Conservation (phyloP, 2,329 filamentous ascomycete species). For the Fusarium euwallaceae region DNA sequence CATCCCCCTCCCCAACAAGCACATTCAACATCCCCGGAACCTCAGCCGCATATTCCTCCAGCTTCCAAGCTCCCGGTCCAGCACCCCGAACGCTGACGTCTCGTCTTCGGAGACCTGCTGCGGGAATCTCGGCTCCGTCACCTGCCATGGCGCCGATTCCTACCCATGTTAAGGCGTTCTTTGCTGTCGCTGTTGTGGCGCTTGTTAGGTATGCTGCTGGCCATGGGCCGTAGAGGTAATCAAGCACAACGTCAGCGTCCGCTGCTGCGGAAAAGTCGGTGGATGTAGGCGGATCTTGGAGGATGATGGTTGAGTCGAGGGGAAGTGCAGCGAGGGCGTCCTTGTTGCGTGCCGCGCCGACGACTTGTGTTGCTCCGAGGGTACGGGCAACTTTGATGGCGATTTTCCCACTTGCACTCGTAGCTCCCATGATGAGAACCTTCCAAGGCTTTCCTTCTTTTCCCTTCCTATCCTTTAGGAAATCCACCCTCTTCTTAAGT, state of each 20-base stretch:
- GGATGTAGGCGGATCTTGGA: constrained; percentile 55
- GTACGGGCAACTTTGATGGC: constrained; percentile 62
- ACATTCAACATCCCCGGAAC: constrained; percentile 44
- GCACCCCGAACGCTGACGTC: constrained; percentile 62
- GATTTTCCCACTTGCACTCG: constrained; percentile 64
- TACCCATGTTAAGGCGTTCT: constrained; percentile 64
- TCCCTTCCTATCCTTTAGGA: constrained; percentile 39
- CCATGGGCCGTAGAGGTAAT: constrained; percentile 68
- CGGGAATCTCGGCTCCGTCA: constrained; percentile 56
- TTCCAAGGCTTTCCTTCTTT: constrained; percentile 59
- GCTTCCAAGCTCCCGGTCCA: constrained; percentile 59
- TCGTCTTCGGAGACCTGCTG: constrained; percentile 60
- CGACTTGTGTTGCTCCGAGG: constrained; percentile 63
- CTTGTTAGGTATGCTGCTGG: constrained; percentile 56
- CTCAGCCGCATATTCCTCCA: constrained; percentile 45
- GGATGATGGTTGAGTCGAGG: constrained; percentile 61
- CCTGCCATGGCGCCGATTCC: constrained; percentile 63
- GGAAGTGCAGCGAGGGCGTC: constrained; percentile 56
- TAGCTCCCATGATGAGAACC: constrained; percentile 64
- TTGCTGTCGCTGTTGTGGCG: constrained; percentile 51
- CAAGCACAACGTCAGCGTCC: constrained; percentile 66
- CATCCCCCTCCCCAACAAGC: constrained; percentile 38
- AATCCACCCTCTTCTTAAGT: constrained; percentile 58
- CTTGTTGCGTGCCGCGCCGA: constrained; percentile 65
- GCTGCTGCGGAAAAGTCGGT: constrained; percentile 61